phyloP scores from a whole-genome alignment of 2,329 filamentous ascomycete genomes.

The Colletotrichum tofieldiae region DNA sequence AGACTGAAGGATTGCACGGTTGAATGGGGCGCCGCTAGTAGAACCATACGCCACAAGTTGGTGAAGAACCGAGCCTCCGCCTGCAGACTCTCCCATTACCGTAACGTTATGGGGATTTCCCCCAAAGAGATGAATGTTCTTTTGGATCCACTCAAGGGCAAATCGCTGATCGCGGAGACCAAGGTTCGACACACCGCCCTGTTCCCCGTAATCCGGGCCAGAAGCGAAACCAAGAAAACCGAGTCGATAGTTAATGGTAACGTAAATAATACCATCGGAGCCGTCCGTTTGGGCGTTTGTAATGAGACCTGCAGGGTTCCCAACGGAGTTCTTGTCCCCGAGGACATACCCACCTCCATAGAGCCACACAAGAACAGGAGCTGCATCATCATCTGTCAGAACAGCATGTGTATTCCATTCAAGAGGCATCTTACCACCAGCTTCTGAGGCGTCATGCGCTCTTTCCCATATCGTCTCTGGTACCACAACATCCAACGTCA shows the following conservation, averaged over 20 bases:
- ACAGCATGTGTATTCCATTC: not conserved
- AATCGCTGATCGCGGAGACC: constrained; percentile 57
- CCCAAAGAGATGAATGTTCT: constrained; percentile 61
- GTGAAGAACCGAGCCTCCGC: not conserved
- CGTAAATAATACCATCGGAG: constrained; percentile 56
- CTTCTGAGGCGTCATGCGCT: constrained; percentile 41
- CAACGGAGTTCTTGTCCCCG: constrained; percentile 58
- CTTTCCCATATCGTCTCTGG: constrained; percentile 53
- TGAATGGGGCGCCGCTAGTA: not conserved
- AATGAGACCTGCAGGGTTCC: constrained; percentile 15
- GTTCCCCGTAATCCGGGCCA: constrained; percentile 53
- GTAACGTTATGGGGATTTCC: constrained; percentile 61
- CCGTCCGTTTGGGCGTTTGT: constrained; percentile 45
- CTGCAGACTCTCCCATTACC: constrained; percentile 54
- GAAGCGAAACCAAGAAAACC: constrained; percentile 61
- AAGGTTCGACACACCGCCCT: constrained; percentile 56
- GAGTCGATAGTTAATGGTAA: constrained; percentile 60
- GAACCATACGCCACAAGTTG: not conserved
- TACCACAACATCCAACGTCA: constrained; percentile 59
- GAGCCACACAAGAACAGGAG: constrained; percentile 52
- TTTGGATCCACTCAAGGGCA: constrained; percentile 62
- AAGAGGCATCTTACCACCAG: not conserved
- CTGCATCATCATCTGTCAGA: not conserved
- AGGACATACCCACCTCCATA: constrained; percentile 55
- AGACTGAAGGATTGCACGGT: not conserved